phyloP scores from a whole-genome alignment of 495 filamentous ascomycete species.

The Letharia lupina region DNA sequence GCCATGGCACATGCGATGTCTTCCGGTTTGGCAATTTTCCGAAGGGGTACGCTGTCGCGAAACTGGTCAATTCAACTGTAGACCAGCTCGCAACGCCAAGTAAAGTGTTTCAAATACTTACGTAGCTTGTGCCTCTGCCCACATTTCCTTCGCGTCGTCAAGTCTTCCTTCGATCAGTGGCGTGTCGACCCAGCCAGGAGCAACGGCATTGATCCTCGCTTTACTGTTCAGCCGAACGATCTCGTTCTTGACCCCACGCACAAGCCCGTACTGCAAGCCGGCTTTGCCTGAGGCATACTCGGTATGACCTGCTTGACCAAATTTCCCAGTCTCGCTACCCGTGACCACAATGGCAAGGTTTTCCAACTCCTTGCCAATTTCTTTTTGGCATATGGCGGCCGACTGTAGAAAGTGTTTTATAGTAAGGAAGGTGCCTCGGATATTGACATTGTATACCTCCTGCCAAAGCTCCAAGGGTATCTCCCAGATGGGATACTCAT shows the following conservation, averaged over 20 bases:
- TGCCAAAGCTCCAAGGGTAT: conserved; percentile 45
- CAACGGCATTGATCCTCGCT: conserved; percentile 49
- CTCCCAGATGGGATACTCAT: conserved; percentile 45
- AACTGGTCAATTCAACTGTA: background rate
- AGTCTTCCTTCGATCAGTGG: conserved; percentile 39
- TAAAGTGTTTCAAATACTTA: background rate
- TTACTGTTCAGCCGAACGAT: conserved; percentile 43
- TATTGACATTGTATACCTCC: conserved; percentile 41
- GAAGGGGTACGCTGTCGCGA: conserved; percentile 30
- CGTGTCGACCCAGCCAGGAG: conserved; percentile 44
- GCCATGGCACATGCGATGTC: conserved; percentile 46
- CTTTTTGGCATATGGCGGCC: conserved; percentile 32
- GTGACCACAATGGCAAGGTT: conserved; percentile 50
- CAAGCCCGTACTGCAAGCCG: conserved; percentile 47
- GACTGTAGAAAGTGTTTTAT: conserved; percentile 49
- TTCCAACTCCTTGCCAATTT: conserved; percentile 33
- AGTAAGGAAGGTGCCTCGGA: conserved; percentile 47
- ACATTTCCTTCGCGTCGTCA: conserved; percentile 40
- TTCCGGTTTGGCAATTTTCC: conserved; percentile 40
- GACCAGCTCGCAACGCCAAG: background rate
- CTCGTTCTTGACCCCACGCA: conserved; percentile 47
- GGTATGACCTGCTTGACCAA: conserved; percentile 42
- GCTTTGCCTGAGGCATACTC: conserved; percentile 47
- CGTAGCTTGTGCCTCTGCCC: conserved; percentile 40
- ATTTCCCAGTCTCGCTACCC: conserved; percentile 42